Evolutionary conservation across 1,284 basidiomycete species (phyloP).

Genomic region (Pyrrhoderma noxium): DNA sequence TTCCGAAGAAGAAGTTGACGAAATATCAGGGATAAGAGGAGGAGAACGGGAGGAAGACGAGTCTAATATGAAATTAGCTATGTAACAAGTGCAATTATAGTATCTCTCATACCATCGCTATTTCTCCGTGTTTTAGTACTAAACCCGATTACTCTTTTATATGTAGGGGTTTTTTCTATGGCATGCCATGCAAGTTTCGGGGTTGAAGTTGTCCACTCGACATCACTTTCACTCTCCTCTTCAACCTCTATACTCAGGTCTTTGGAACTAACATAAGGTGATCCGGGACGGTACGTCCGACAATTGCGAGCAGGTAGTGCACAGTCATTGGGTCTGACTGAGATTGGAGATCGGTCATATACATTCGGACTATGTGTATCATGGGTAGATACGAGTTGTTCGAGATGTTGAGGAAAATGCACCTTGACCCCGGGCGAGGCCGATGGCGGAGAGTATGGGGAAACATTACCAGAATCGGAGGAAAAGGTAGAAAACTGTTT

Average conservation of each 20-base stretch:
- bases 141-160: background rate
- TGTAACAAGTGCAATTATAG: background rate
- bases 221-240: background rate
- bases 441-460: conserved; percentile 1
- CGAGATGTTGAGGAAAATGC: conserved; percentile 21
- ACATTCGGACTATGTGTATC: conserved; percentile 21
- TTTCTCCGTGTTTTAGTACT: background rate
- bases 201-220: background rate
- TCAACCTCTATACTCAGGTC: background rate
- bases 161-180: background rate
- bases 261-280: background rate
- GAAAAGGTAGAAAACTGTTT: conserved; percentile 1
- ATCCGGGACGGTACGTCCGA: conserved; percentile 14
- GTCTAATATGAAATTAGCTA: background rate
- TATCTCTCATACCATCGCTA: background rate
- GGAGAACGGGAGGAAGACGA: background rate
- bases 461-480: background rate
- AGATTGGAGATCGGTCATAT: conserved; percentile 25
- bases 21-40: conserved; percentile 6
- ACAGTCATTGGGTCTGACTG: conserved; percentile 22
- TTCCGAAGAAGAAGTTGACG: conserved; percentile 7
- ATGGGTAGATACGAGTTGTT: conserved; percentile 15
- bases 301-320: conserved; percentile 25
- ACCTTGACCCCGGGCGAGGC: conserved; percentile 8
- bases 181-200: background rate